Conservation (phyloP, 805 yeast genomes). For the Hermanozyma aechmeae region DNA sequence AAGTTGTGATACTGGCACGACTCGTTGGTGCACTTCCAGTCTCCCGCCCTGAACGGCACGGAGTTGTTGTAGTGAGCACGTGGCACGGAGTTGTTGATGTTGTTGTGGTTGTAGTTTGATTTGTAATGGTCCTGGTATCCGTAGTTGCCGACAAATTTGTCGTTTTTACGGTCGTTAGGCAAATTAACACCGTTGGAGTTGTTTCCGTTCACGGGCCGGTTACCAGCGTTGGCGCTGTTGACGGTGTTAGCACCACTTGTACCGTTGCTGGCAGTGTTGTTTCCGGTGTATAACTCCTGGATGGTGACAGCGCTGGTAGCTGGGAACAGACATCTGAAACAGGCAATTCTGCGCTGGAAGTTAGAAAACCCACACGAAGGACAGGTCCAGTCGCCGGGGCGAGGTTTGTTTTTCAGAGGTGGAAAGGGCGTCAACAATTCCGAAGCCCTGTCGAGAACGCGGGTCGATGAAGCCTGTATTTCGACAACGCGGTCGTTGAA, state of each 20-base stretch:
- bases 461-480: conserved; percentile 76
- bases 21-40: conserved; percentile 84
- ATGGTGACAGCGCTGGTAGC: conserved; percentile 64
- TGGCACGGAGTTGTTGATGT: conserved; percentile 2
- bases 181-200: too few species aligned
- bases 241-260: too few species aligned
- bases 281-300: conserved; percentile 44
- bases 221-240: too few species aligned
- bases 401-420: conserved; percentile 71
- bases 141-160: too few species aligned
- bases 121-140: too few species aligned
- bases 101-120: conserved; percentile 1
- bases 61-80: conserved; percentile 26
- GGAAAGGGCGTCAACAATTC: conserved; percentile 82
- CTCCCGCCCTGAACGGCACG: conserved; percentile 96
- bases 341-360: conserved; percentile 88
- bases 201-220: too few species aligned
- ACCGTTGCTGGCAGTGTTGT: conserved; percentile 1
- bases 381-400: conserved; percentile 99
- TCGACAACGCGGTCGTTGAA: conserved; percentile 70
- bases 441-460: conserved; percentile 72
- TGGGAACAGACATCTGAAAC: conserved; percentile 88
- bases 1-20: conserved; percentile 83
- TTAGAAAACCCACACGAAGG: conserved; percentile 93
- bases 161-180: too few species aligned